phyloP scores from a whole-genome alignment of 2,329 filamentous ascomycete genomes.

The Neopestalotiopsis rosae region DNA sequence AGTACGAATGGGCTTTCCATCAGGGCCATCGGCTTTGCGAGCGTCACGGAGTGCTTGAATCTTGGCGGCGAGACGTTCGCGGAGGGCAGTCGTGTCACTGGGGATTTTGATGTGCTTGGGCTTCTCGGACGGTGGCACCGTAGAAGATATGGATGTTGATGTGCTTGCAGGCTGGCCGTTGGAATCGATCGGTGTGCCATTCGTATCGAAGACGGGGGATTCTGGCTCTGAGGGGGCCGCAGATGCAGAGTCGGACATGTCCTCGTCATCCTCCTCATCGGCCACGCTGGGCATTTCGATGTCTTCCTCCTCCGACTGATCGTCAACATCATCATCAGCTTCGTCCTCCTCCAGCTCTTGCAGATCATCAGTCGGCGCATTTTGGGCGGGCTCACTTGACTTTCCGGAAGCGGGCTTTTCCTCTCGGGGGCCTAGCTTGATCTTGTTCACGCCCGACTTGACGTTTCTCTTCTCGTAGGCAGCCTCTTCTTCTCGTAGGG shows the following conservation, averaged over 20 bases:
- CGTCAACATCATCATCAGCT: constrained; percentile 23
- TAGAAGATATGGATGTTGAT: constrained; percentile 73
- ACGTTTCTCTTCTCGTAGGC: constrained; percentile 45
- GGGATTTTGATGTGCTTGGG: constrained; percentile 72
- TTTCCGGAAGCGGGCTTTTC: constrained; percentile 26
- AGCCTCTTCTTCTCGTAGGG: constrained; percentile 42
- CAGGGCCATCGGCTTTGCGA: constrained; percentile 84
- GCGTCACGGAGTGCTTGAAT: constrained; percentile 85
- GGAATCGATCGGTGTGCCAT: constrained; percentile 46
- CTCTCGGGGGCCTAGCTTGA: constrained; percentile 37
- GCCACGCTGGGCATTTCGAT: constrained; percentile 55
- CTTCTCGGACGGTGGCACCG: constrained; percentile 63
- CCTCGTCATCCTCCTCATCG: constrained; percentile 50
- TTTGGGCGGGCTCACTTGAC: background rate
- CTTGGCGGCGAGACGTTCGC: constrained; percentile 78
- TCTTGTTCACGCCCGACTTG: constrained; percentile 40
- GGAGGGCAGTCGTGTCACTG: constrained; percentile 75
- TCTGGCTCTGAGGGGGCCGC: constrained; percentile 55
- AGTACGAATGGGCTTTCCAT: constrained; percentile 82
- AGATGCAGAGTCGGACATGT: constrained; percentile 33
- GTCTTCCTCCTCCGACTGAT: constrained; percentile 41
- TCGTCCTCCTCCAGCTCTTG: constrained; percentile 20
- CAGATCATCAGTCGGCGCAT: constrained; percentile 21
- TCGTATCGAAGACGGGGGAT: constrained; percentile 67
- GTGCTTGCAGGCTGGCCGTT: constrained; percentile 56